Base-by-base conservation (phyloP, 441 rosid genomes). In the Adansonia rubrostipa region DNA sequence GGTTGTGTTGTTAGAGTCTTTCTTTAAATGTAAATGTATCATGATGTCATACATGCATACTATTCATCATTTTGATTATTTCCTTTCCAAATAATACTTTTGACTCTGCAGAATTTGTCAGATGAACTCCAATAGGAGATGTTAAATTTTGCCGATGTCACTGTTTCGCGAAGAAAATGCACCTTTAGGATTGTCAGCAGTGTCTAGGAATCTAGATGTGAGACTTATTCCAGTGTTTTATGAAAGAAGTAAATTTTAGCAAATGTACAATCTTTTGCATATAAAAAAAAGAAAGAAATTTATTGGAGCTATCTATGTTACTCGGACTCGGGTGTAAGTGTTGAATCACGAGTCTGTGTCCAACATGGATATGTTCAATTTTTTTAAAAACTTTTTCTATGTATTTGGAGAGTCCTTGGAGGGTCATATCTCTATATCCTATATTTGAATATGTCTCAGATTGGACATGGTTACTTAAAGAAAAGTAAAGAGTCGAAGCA, bases 171-270 rank as follows among this genome's bases (percentile, higher is more conserved):
- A 42, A 42, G 45, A 42, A 42, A 42, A 42, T 42, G 45, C 45
- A 42, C 45, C 45, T 42, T 42, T 36, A 36, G 24, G 14, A 42
- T 40, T 11, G 40, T 45, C 40, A 20, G 17, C 56, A 19, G 3
- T 45, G 56, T 58, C 63, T 58, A 19, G 40, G 62, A 3, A 14
- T 36, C 69, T 64, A 36, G 69, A 36, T 64, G 47, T 6, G 47
- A 63, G 20, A 36, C 19, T 8, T 33, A 13, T 28, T 28, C 20
- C 15, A 15, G 69, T 19, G 47, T 3, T n/a, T 2, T 15, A 19
- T 67, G 54, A 36, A 17, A 67, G 56, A 68, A 47, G 72, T 47
- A 47, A 36, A 36, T 36, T 65, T 67, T 45, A 19, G 54, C 54
- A 45, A 45, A 67, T 17, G 1, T 11, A 50, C 14, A 14, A 50